phyloP scores from a whole-genome alignment of 805 yeast genomes.

The Debaryomyces hansenii region DNA sequence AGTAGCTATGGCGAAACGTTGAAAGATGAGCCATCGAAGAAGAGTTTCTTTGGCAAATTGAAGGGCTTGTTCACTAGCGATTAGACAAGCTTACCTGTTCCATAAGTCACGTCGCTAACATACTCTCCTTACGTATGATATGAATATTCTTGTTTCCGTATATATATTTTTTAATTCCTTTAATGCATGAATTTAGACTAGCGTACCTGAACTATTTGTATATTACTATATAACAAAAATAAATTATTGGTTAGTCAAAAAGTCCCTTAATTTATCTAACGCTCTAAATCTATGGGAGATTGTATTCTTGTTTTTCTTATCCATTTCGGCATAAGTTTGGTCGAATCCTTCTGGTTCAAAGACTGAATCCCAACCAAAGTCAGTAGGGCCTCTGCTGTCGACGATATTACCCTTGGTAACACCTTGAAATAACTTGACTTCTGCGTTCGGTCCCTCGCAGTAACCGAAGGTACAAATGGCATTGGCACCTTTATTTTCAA shows the following conservation, averaged over 20 bases:
- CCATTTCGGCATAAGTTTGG: constrained; percentile 84
- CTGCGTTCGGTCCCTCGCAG: constrained; percentile 76
- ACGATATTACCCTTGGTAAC: constrained; percentile 80
- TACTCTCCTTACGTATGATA: too few relatives aligned
- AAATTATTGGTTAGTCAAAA: constrained; percentile 27
- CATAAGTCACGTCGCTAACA: too few relatives aligned
- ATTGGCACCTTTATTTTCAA: constrained; percentile 79
- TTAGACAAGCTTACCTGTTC: neutral
- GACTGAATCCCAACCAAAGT: constrained; percentile 94
- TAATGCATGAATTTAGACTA: too few relatives aligned
- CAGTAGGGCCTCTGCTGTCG: constrained; percentile 68
- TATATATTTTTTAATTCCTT: too few relatives aligned
- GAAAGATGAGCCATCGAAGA: constrained; percentile 24
- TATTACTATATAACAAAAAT: neutral
- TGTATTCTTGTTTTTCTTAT: constrained; percentile 67
- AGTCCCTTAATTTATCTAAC: constrained; percentile 65
- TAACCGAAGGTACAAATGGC: constrained; percentile 93
- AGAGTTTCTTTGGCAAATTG: constrained; percentile 47
- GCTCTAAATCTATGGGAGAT: constrained; percentile 91
- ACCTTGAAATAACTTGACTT: constrained; percentile 82
- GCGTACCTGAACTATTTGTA: too few relatives aligned
- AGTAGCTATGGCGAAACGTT: constrained; percentile 32
- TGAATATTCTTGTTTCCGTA: too few relatives aligned
- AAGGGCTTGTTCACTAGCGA: constrained; percentile 36
- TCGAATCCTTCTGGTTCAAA: constrained; percentile 79